Evolutionary conservation across 805 yeast species (phyloP).

Genomic region (Yarrowia sp.): DNA sequence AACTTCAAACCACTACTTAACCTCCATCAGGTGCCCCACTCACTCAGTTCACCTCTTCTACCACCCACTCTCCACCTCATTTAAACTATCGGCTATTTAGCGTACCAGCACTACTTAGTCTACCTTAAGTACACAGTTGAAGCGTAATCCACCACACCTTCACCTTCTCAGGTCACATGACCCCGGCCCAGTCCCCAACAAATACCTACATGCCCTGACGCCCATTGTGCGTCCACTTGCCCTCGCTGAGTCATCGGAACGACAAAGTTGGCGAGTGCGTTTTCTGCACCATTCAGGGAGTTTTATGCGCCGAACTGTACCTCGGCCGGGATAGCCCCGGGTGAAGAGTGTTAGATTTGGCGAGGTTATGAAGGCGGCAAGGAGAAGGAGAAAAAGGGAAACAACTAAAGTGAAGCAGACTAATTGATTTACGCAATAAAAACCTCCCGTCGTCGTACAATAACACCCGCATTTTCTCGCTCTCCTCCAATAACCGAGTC

Average conservation of each 20-base stretch:
- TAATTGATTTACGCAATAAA: no score
- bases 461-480: neutral
- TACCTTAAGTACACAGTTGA: no score
- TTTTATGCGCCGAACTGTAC: conserved; percentile 37
- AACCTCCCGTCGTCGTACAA: neutral
- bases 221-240: neutral
- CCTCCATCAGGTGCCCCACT: no score
- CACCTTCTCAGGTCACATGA: no score
- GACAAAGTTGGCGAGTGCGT: conserved; percentile 15
- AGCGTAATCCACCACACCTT: no score
- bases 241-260: conserved; percentile 19
- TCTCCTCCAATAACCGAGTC: conserved; percentile 15
- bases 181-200: no score
- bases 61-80: no score
- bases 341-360: neutral
- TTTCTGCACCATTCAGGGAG: conserved; percentile 26
- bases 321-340: conserved; percentile 34
- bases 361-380: neutral
- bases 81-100: no score
- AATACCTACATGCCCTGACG: conserved; percentile 4
- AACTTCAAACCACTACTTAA: no score
- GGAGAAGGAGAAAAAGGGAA: neutral
- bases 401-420: no score
- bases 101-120: no score
- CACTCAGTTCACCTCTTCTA: no score